phyloP scores from a whole-genome alignment of 2,329 filamentous ascomycete genomes.

The Aureobasidium pullulans region DNA sequence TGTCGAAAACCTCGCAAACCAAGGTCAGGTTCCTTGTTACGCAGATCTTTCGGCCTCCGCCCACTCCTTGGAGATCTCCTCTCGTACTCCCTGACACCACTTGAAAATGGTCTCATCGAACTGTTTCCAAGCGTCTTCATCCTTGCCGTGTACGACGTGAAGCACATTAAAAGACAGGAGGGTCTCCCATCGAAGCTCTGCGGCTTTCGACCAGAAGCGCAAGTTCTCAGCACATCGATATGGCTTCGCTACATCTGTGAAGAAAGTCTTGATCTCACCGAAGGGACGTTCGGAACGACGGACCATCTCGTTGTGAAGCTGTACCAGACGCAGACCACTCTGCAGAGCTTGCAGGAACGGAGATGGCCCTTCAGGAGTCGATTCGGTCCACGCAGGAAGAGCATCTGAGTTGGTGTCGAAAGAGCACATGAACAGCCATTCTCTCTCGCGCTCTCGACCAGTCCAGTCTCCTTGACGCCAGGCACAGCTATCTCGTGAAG shows the following conservation, averaged over 20 bases:
- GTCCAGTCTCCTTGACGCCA: conserved; percentile 71
- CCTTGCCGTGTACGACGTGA: conserved; percentile 71
- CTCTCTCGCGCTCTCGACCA: conserved; percentile 69
- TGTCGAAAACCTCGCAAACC: neutral
- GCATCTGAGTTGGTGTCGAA: conserved; percentile 52
- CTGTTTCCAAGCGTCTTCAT: conserved; percentile 62
- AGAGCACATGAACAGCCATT: conserved; percentile 72
- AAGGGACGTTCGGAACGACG: conserved; percentile 79
- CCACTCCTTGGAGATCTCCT: conserved; percentile 75
- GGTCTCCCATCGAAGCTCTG: conserved; percentile 88
- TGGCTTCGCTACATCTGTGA: conserved; percentile 88
- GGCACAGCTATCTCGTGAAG: conserved; percentile 45
- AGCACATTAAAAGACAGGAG: conserved; percentile 77
- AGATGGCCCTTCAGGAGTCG: conserved; percentile 54
- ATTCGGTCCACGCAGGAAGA: conserved; percentile 59
- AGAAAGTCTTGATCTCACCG: conserved; percentile 79
- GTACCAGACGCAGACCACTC: conserved; percentile 73
- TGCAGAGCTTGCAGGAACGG: conserved; percentile 67
- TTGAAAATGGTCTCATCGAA: conserved; percentile 77
- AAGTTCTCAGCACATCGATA: conserved; percentile 92
- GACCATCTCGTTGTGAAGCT: conserved; percentile 83
- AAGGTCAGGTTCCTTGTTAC: neutral
- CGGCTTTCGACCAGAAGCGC: conserved; percentile 92
- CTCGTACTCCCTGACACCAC: conserved; percentile 76
- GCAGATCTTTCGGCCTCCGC: conserved; percentile 22